These are phyloP conservation scores for Phyllosticta capitalensis DNA, from an alignment of 2,329 filamentous ascomycete species.

Conservation along the genomic window DNA sequence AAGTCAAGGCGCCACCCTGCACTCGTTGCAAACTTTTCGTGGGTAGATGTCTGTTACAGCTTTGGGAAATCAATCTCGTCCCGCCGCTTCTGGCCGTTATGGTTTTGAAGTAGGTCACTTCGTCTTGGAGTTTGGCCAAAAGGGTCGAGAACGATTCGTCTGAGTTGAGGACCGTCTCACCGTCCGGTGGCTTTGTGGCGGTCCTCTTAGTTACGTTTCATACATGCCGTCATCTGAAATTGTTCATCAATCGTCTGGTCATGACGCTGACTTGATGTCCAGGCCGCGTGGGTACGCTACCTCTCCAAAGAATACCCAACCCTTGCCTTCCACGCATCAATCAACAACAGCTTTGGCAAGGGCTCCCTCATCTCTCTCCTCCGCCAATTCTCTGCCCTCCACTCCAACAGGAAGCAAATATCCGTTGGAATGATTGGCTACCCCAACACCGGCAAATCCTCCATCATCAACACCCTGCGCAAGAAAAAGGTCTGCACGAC, in stretches of 20 bases:
- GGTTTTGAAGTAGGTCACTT: slow-evolving; percentile 59
- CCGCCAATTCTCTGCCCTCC: slow-evolving; percentile 83
- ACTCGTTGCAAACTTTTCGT: slow-evolving; percentile 48
- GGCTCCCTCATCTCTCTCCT: slow-evolving; percentile 86
- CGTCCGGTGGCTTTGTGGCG: slow-evolving; percentile 55
- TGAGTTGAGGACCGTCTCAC: slow-evolving; percentile 91
- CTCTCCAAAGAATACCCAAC: slow-evolving; percentile 90
- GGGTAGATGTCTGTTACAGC: slow-evolving; percentile 93
- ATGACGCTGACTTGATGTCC: slow-evolving; percentile 19
- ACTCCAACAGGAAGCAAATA: slow-evolving; percentile 87
- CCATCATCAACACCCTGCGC: slow-evolving; percentile 90
- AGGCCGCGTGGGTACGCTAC: slow-evolving; percentile 88
- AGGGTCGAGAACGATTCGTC: slow-evolving; percentile 74
- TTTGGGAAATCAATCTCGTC: slow-evolving; percentile 86
- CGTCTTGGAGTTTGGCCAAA: slow-evolving; percentile 83
- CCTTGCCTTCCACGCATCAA: slow-evolving; percentile 84
- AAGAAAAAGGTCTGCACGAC: slow-evolving; percentile 93
- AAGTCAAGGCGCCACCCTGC: slow-evolving; percentile 79
- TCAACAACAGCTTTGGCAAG: slow-evolving; percentile 95
- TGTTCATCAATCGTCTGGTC: slow-evolving; percentile 20
- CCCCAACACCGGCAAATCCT: slow-evolving; percentile 92
- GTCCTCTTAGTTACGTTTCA: slow-evolving; percentile 99
- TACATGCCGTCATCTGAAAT: slow-evolving; percentile 47
- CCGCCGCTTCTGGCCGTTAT: slow-evolving; percentile 57
- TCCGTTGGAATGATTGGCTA: slow-evolving; percentile 83